phyloP scores from a whole-genome alignment of 73 alveolate species.

The Paramecium sonneborni region DNA sequence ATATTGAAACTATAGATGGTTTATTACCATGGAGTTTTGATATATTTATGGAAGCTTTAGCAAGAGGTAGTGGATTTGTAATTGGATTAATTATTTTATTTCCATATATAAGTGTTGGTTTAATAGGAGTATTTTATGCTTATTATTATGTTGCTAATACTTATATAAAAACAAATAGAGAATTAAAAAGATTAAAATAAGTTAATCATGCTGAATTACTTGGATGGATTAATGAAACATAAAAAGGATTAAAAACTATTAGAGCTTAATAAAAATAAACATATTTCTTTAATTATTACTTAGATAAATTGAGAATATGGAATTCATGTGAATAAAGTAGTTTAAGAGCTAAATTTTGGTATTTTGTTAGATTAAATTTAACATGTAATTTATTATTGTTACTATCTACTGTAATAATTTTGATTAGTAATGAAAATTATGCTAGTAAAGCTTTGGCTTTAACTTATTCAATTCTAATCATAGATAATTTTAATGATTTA shows the following conservation, averaged over 20 bases:
- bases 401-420: background rate
- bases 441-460: background rate
- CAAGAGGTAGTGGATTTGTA: slow-evolving; percentile 35
- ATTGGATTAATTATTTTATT: slow-evolving; percentile 40
- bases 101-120: background rate
- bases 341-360: slow-evolving; percentile 27
- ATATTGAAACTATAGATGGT: slow-evolving; percentile 47
- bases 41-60: background rate
- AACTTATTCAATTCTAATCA: slow-evolving; percentile 26
- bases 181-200: slow-evolving; percentile 38
- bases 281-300: background rate
- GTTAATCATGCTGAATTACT: slow-evolving; percentile 39
- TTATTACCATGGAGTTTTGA: slow-evolving; percentile 54
- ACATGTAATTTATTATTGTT: background rate
- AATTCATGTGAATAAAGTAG: background rate
- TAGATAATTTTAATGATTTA: background rate
- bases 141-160: background rate
- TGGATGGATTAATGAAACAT: slow-evolving; percentile 27
- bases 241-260: slow-evolving; percentile 20
- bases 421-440: background rate
- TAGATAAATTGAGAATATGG: background rate
- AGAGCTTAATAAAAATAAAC: background rate
- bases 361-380: slow-evolving; percentile 38
- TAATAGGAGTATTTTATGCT: slow-evolving; percentile 10
- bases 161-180: slow-evolving; percentile 30